Percentiles rank a stretch among this genome's conserved stretches.
Evolutionary conservation across 139 green algal genomes (phyloP).

Genomic region (Chlorella sp.): DNA sequence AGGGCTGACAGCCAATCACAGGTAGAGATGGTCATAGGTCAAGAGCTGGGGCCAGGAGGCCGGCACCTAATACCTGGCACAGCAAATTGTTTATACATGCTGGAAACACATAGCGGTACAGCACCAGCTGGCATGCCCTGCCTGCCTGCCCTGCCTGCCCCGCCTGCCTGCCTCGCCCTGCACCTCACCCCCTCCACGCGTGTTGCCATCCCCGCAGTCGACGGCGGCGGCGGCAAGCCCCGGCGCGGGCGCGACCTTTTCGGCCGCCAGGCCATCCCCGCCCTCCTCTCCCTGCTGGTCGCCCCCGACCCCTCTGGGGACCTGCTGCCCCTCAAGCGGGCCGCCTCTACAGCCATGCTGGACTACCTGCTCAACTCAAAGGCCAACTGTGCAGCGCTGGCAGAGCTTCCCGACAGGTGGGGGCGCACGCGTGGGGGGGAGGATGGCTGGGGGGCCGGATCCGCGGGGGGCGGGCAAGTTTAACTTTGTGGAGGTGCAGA

Average conservation of each 20-base stretch:
- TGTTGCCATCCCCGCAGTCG: not conserved
- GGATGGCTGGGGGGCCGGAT: too few species aligned
- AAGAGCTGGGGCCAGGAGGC: not conserved
- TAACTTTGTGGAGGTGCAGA: too few species aligned
- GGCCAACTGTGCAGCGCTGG: slow-evolving; percentile 28
- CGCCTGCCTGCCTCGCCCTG: not conserved
- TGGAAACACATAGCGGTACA: not conserved
- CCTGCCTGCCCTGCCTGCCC: too few species aligned
- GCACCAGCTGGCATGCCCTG: not conserved
- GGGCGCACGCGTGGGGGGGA: not conserved
- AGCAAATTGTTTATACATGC: too few species aligned
- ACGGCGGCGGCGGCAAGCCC: slow-evolving; percentile 1
- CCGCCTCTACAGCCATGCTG: not conserved
- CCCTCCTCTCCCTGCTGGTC: not conserved
- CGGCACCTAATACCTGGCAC: too few species aligned
- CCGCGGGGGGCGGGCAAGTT: too few species aligned
- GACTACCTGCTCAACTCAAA: slow-evolving; percentile 14
- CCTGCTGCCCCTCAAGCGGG: not conserved
- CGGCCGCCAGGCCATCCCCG: not conserved
- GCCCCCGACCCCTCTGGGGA: not conserved
- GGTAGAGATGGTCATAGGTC: too few species aligned
- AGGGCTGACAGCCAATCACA: not conserved
- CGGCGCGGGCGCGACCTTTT: slow-evolving; percentile 7
- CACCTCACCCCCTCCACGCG: not conserved
- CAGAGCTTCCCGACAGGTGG: not conserved